Base-by-base conservation (phyloP, 768 basidiomycete species). In the Mycena indigotica region DNA sequence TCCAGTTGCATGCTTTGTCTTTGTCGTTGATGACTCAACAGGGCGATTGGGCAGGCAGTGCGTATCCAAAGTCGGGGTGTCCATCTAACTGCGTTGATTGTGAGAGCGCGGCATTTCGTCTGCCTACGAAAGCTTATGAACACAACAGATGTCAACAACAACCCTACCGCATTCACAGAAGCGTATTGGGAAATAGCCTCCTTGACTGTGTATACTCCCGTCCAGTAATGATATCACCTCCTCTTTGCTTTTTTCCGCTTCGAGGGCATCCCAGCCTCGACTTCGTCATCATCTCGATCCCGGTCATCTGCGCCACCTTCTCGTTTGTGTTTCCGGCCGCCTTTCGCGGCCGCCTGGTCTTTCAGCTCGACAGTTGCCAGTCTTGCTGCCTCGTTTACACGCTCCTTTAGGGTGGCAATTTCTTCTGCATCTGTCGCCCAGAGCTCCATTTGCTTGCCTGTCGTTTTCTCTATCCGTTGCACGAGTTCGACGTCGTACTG, bases 401-500 rank as follows among this genome's bases (percentile, higher is more conserved):
- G 84, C 69, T 98, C 95, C 57, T 86, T 83, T 59, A 98, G 74
- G 28, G 97, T 76, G 30, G 89, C 87, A 21, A 98, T 85, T 61
- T 97, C 95, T 68, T 96, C 91, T 57, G 89, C 84, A 67, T 94
- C 93, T 0, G 88, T 87, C 10, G 87, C 87, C 80, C 90, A 98
- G 32, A 89, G 75, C 51, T 88, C 88, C 86, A 99, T 89, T 72
- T 94, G 91, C 76, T 96, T 96, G 38, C 85, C 95, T 21, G 90
- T 86, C 5, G 96, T 94, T 21, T 84, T 80, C 72, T 99, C 97
- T 67, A 98, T 98, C 8, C 97, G 88, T 72, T 97, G 94, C 4
- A 98, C 74, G 44, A 98, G 81, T 73, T 98, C 97, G 53, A 99
- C 94, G 64, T 99, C 97, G 72, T 98, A 99, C 73, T 99, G 97